Conservation (phyloP, 257 asterid genomes). For the Solanum lycopersicoides region DNA sequence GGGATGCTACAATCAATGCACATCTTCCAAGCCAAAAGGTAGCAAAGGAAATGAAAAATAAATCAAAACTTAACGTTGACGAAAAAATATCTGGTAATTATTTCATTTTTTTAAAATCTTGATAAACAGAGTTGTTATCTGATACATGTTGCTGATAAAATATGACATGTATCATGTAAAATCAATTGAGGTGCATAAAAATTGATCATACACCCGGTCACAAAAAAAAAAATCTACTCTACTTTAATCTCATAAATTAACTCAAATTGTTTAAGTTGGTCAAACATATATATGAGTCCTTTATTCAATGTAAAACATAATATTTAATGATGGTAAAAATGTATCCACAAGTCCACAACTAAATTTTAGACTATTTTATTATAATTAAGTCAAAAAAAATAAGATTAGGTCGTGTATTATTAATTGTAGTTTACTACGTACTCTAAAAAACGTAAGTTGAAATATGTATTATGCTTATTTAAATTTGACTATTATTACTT, state of each 20-base stretch:
- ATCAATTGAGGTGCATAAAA: no score
- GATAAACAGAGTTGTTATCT: background rate
- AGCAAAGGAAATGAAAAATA: background rate
- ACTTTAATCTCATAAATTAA: background rate
- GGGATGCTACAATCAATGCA: background rate
- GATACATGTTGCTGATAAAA: rapidly evolving
- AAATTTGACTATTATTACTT: background rate
- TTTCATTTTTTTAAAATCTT: no score
- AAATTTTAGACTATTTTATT: background rate
- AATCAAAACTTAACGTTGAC: background rate
- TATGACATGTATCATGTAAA: no score
- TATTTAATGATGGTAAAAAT: background rate
- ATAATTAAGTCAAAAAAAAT: background rate
- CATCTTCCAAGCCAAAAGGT: background rate
- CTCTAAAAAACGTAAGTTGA: background rate
- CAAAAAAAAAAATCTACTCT: background rate
- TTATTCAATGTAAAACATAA: background rate
- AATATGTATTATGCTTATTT: background rate
- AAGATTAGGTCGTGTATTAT: background rate
- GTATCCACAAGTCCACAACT: background rate
- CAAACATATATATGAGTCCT: background rate
- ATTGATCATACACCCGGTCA: no score
- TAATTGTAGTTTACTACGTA: background rate
- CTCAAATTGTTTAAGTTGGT: background rate
- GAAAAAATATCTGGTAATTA: no score